A percentile compares a stretch with the other conserved stretches of the same genome.
These are phyloP conservation scores for Monosporozyma servazzii DNA, from an alignment of 805 yeast species.

Conservation along the genomic window DNA sequence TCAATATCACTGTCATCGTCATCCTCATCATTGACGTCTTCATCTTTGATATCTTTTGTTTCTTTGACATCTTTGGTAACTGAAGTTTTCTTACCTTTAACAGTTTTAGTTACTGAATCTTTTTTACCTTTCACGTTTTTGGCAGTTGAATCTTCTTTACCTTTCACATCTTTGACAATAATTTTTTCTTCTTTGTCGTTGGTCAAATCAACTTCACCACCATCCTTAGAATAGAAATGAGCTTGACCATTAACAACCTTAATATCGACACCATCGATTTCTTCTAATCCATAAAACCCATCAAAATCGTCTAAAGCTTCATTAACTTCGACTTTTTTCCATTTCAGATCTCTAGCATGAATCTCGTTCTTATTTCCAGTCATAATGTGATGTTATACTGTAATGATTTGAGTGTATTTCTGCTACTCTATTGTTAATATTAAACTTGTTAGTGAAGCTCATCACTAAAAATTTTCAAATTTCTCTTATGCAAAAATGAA, in stretches of 20 bases:
- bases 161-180: constrained; percentile 10
- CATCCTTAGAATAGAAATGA: constrained; percentile 35
- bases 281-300: constrained; percentile 89
- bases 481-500: not conserved
- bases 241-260: constrained; percentile 61
- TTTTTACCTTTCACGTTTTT: constrained; percentile 9
- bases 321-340: constrained; percentile 80
- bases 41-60: constrained; percentile 6
- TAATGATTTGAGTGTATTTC: not conserved
- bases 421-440: not conserved
- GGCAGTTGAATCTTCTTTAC: not conserved
- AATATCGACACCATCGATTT: constrained; percentile 86
- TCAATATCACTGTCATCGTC: constrained; percentile 13
- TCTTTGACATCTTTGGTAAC: not conserved
- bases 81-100: constrained; percentile 4
- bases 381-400: not conserved
- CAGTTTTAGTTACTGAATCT: constrained; percentile 4
- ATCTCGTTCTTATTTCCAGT: constrained; percentile 16
- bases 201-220: constrained; percentile 1
- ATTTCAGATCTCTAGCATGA: constrained; percentile 43
- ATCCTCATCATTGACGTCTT: constrained; percentile 7
- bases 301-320: constrained; percentile 80
- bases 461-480: constrained; percentile 1
- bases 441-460: not conserved
- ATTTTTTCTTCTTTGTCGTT: constrained; percentile 9